phyloP scores from a whole-genome alignment of 148 eudicot genomes.

The Rhododendron molle region DNA sequence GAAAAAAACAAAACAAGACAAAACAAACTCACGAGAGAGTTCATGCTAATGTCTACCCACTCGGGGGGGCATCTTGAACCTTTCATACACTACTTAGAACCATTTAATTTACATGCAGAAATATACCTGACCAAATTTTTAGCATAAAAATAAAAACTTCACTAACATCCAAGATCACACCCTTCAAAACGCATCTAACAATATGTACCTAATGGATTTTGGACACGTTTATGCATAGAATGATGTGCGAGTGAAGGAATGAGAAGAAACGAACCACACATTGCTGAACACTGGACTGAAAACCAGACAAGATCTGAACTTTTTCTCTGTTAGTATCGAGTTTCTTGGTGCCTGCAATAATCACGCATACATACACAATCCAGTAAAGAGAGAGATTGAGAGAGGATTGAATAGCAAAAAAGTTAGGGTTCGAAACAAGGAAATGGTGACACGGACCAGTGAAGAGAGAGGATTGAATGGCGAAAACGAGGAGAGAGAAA shows the following conservation, averaged over 20 bases:
- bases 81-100: neutral
- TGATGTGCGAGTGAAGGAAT: neutral
- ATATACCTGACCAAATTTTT: too few relatives aligned
- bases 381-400: neutral
- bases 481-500: slow-evolving; percentile 61
- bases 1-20: neutral
- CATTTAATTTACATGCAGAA: neutral
- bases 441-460: slow-evolving; percentile 21
- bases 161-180: neutral
- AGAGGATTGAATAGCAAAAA: neutral
- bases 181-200: neutral
- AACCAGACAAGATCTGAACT: slow-evolving; percentile 45
- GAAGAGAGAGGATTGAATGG: slow-evolving; percentile 52
- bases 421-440: neutral
- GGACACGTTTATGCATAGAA: neutral
- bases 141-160: neutral
- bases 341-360: slow-evolving; percentile 31
- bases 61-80: neutral
- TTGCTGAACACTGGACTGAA: slow-evolving; percentile 69
- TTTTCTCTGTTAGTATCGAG: slow-evolving; percentile 20
- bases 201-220: neutral
- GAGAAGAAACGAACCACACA: slow-evolving; percentile 60
- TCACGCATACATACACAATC: neutral
- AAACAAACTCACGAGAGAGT: neutral
- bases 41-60: too few relatives aligned